These are phyloP conservation scores for Helminthosporium solani DNA, from an alignment of 2,329 filamentous ascomycete genomes.

Conservation along the genomic window DNA sequence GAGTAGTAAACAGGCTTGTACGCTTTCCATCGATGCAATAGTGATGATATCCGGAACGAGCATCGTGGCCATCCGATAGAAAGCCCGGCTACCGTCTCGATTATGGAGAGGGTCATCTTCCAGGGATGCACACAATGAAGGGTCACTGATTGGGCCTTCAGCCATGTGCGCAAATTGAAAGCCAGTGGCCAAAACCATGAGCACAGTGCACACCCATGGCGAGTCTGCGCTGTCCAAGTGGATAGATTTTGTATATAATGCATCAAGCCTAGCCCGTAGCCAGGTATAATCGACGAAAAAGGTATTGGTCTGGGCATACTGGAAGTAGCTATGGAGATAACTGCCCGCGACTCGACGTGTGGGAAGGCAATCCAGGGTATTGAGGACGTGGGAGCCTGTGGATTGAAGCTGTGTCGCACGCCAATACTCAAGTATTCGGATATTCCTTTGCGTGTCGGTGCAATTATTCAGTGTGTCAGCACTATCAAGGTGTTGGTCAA, in stretches of 20 bases:
- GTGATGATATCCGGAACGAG: slow-evolving; percentile 59
- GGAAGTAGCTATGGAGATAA: slow-evolving; percentile 47
- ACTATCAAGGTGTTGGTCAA: slow-evolving; percentile 11
- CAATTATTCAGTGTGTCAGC: slow-evolving; percentile 7
- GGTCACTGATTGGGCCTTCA: background rate
- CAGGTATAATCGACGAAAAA: slow-evolving; percentile 48
- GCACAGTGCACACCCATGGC: slow-evolving; percentile 37
- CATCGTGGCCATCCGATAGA: slow-evolving; percentile 56
- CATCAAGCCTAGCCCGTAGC: slow-evolving; percentile 43
- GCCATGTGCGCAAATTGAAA: slow-evolving; percentile 40
- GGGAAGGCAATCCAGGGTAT: slow-evolving; percentile 10
- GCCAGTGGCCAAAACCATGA: slow-evolving; percentile 47
- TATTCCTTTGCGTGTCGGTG: slow-evolving; percentile 2
- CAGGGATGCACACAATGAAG: background rate
- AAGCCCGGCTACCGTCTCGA: slow-evolving; percentile 9
- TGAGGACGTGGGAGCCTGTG: slow-evolving; percentile 5
- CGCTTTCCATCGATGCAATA: slow-evolving; percentile 57
- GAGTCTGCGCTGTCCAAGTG: slow-evolving; percentile 8
- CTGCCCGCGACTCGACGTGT: slow-evolving; percentile 38
- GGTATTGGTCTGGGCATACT: slow-evolving; percentile 47
- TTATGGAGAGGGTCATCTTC: background rate
- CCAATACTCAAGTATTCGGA: slow-evolving; percentile 10
- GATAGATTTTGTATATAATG: slow-evolving; percentile 12
- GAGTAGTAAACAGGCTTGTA: slow-evolving; percentile 59
- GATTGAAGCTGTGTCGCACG: slow-evolving; percentile 11